These are phyloP conservation scores for Blastobotrys indianensis DNA, from an alignment of 1,139 yeast species.

Conservation along the genomic window DNA sequence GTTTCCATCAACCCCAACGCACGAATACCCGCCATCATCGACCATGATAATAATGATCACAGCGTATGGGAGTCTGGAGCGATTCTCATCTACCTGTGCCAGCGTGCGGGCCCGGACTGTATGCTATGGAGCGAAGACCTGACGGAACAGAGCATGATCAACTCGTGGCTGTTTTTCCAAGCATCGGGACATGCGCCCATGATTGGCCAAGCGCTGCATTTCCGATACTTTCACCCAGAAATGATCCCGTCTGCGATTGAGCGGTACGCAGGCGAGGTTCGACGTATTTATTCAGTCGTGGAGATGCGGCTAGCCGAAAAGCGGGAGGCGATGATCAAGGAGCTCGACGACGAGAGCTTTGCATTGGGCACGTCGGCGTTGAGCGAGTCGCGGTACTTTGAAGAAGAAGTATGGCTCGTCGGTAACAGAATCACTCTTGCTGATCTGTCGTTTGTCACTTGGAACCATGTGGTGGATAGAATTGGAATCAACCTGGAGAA, in stretches of 20 bases:
- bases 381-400: slow-evolving; percentile 80
- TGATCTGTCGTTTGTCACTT: slow-evolving; percentile 87
- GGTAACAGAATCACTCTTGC: slow-evolving; percentile 90
- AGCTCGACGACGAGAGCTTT: slow-evolving; percentile 86
- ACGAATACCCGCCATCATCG: slow-evolving; percentile 88
- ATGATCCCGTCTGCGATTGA: slow-evolving; percentile 86
- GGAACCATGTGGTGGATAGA: slow-evolving; percentile 94
- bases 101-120: slow-evolving; percentile 62
- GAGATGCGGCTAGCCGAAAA: slow-evolving; percentile 95
- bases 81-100: slow-evolving; percentile 65
- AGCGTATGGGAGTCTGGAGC: slow-evolving; percentile 96
- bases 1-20: slow-evolving; percentile 91
- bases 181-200: slow-evolving; percentile 96
- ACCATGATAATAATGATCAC: slow-evolving; percentile 72
- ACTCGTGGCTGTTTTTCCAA: slow-evolving; percentile 89
- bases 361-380: slow-evolving; percentile 85
- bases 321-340: slow-evolving; percentile 86
- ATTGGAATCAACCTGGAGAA: slow-evolving; percentile 81
- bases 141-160: slow-evolving; percentile 79
- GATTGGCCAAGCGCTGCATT: slow-evolving; percentile 96
- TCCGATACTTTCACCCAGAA: slow-evolving; percentile 82
- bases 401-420: slow-evolving; percentile 92
- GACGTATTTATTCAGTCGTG: slow-evolving; percentile 88
- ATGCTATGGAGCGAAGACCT: slow-evolving; percentile 75
- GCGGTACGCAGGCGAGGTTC: slow-evolving; percentile 86